Evolutionary conservation across 2,329 filamentous ascomycete species (phyloP).

Genomic region (Ascochyta rabiei): DNA sequence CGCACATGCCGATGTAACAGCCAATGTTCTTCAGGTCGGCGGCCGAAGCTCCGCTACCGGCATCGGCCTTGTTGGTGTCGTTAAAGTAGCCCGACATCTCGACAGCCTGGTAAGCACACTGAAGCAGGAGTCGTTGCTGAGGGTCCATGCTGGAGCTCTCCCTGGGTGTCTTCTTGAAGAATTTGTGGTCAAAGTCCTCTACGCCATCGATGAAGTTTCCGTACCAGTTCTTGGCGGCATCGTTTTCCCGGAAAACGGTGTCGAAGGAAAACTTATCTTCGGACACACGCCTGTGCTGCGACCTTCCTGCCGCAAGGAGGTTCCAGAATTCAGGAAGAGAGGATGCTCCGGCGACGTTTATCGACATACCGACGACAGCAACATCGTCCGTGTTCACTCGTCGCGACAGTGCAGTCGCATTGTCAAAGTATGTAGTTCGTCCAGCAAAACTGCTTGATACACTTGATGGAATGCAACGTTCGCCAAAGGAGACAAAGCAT

Average conservation of each 20-base stretch:
- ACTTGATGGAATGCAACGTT: slow-evolving; percentile 7
- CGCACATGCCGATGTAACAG: slow-evolving; percentile 38
- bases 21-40: slow-evolving; percentile 29
- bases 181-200: slow-evolving; percentile 41
- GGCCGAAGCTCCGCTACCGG: slow-evolving; percentile 13
- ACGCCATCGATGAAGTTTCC: slow-evolving; percentile 33
- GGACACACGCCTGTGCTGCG: background rate
- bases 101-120: slow-evolving; percentile 45
- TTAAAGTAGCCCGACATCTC: slow-evolving; percentile 39
- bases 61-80: background rate
- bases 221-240: slow-evolving; percentile 4
- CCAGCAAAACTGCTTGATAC: background rate
- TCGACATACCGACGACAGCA: slow-evolving; percentile 28
- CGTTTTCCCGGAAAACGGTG: slow-evolving; percentile 2
- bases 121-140: slow-evolving; percentile 31
- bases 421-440: background rate
- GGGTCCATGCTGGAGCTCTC: slow-evolving; percentile 34
- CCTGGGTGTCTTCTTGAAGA: slow-evolving; percentile 28
- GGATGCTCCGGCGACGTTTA: slow-evolving; percentile 20
- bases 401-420: background rate
- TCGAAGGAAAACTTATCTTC: background rate
- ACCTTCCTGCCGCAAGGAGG: slow-evolving; percentile 15
- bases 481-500: slow-evolving; percentile 1
- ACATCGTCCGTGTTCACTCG: slow-evolving; percentile 7
- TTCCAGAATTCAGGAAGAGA: slow-evolving; percentile 20